Evolutionary conservation across 768 basidiomycete species (phyloP).

Genomic region (Porpolomopsis calyptriformis): DNA sequence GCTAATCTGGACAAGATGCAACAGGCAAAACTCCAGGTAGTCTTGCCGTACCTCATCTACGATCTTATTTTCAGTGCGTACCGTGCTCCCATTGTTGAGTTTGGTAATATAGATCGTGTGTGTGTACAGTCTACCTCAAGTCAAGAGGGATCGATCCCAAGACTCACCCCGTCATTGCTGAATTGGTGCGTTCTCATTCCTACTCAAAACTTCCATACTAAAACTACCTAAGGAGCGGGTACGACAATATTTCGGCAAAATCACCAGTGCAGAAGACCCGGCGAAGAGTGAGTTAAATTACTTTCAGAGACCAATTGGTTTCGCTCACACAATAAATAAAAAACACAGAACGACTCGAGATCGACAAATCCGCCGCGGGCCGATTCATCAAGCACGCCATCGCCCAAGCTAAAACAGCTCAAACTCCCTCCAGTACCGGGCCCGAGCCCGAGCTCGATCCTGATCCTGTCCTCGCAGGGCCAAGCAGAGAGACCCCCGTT

Average conservation of each 20-base stretch:
- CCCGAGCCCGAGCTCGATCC: too few relatives aligned
- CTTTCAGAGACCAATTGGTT: background rate
- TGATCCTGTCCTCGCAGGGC: background rate
- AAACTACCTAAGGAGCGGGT: slow-evolving; percentile 48
- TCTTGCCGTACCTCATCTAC: slow-evolving; percentile 73
- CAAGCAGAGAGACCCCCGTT: background rate
- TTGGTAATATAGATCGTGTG: too few relatives aligned
- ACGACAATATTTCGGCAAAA: slow-evolving; percentile 74
- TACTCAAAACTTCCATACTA: background rate
- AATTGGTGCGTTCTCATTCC: slow-evolving; percentile 38
- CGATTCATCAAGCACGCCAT: slow-evolving; percentile 84
- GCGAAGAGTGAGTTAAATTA: slow-evolving; percentile 34
- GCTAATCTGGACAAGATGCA: slow-evolving; percentile 59
- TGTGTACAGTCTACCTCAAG: slow-evolving; percentile 62
- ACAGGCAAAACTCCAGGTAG: slow-evolving; percentile 72
- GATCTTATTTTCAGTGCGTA: slow-evolving; percentile 75
- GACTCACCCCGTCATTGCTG: slow-evolving; percentile 64
- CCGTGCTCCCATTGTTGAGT: background rate
- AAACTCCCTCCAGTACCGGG: slow-evolving; percentile 22
- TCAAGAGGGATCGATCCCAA: slow-evolving; percentile 70
- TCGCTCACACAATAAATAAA: slow-evolving; percentile 1
- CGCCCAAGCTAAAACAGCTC: slow-evolving; percentile 41
- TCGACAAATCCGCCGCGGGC: slow-evolving; percentile 71
- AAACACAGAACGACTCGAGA: slow-evolving; percentile 29
- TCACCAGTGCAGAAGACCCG: slow-evolving; percentile 62